A percentile compares a stretch with the other conserved stretches of the same genome.
These are phyloP conservation scores for Lachnellula subtilissima DNA, from an alignment of 2,329 filamentous ascomycete species.

Conservation along the genomic window DNA sequence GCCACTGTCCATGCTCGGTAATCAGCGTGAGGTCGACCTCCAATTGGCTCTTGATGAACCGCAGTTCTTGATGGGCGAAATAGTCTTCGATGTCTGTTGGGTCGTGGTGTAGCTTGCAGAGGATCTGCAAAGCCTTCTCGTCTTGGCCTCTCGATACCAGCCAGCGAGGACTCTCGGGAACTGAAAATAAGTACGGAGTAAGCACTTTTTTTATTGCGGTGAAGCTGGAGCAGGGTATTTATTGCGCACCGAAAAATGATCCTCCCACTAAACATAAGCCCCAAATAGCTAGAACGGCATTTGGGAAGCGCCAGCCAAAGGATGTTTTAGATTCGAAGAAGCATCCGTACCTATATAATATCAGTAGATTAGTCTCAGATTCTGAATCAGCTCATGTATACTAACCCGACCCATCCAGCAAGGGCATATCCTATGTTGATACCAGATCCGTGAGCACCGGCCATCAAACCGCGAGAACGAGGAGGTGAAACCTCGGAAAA, in stretches of 20 bases:
- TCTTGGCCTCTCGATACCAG: slow-evolving; percentile 4
- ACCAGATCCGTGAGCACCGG: slow-evolving; percentile 8
- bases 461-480: slow-evolving; percentile 11
- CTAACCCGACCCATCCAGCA: slow-evolving; percentile 12
- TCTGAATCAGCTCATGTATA: too few relatives aligned
- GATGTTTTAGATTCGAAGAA: slow-evolving; percentile 6
- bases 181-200: neutral
- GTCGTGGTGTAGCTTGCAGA: slow-evolving; percentile 7
- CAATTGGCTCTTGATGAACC: slow-evolving; percentile 7
- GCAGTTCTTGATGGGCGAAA: slow-evolving; percentile 11
- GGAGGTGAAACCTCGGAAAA: slow-evolving; percentile 13
- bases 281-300: slow-evolving; percentile 5
- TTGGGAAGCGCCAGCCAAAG: slow-evolving; percentile 11
- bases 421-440: slow-evolving; percentile 12
- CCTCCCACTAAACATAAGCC: slow-evolving; percentile 1
- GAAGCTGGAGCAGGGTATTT: neutral
- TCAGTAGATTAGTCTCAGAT: neutral
- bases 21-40: slow-evolving; percentile 3
- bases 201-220: too few relatives aligned
- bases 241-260: neutral
- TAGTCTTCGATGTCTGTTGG: slow-evolving; percentile 3
- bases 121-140: slow-evolving; percentile 6
- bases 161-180: slow-evolving; percentile 8
- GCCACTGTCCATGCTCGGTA: slow-evolving; percentile 6
- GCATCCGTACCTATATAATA: slow-evolving; percentile 1